Base-by-base conservation (phyloP, 2,329 filamentous ascomycete species). In the Hypoxylon sp. region DNA sequence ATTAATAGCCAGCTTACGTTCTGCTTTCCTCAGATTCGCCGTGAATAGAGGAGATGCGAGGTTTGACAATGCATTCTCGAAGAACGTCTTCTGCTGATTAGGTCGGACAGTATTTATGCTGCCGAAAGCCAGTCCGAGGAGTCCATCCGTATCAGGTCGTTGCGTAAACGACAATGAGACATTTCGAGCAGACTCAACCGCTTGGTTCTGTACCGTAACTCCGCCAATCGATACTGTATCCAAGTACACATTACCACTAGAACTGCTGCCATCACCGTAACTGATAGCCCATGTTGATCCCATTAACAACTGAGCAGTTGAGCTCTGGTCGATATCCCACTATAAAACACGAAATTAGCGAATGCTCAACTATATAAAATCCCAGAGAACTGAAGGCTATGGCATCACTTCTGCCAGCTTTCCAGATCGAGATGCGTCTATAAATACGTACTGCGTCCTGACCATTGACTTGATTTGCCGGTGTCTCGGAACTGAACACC, bases 31-130 rank as follows among this genome's bases (percentile, higher is more conserved):
- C 31, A 81, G 67, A 61, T 81, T 78, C 48, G 85, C 87, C 9
- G 88, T 87, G 78, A 91, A 90, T 44, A 91, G 77, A 10, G 85
- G 85, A 35, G 67, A 54, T n/a, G 75, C 76, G 1, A 81, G 72
- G 52, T 75, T 46, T 24, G 46, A 35, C 35, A 73, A 56, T 44
- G 79, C 76, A 37, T 81, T 82, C 53, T 82, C 80, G 26, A 83
- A 80, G 52, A 84, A 85, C 0, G 83, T 85, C 56, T 79, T 81
- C 59, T 84, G 82, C 53, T 77, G 67, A 1, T 65, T 73, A 0
- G 83, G 83, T 37, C 63, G 53, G 13, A 84, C 81, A 0, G 81
- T 83, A 73, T 84, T 85, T 63, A 84, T 76, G 11, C 60, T 72
- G 56, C 80, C 80, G 58, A 84, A 85, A 0, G 77, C 83, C 0